Percentiles rank a stretch among this genome's conserved stretches.
Evolutionary conservation across 495 filamentous ascomycete genomes (phyloP).

Genomic region (Talaromyces nanjingensis): DNA sequence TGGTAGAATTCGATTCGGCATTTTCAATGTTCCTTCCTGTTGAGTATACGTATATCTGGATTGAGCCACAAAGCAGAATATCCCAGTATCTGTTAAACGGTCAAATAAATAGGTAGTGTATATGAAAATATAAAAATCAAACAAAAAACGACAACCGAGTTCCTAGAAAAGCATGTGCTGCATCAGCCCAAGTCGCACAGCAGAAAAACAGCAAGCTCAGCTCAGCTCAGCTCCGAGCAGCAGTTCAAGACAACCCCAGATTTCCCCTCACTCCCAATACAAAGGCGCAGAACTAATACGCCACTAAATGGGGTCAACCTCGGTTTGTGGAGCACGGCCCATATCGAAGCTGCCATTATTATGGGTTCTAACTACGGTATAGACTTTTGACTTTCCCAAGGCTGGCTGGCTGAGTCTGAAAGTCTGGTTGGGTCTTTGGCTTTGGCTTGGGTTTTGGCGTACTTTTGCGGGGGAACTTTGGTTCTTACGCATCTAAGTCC

Average conservation of each 20-base stretch:
- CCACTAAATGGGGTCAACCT: background rate
- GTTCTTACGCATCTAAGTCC: background rate
- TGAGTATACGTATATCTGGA: background rate
- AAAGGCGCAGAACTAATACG: background rate
- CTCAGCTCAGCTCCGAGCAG: background rate
- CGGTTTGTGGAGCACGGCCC: background rate
- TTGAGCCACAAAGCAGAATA: no score
- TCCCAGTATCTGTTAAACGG: no score
- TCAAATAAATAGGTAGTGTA: no score
- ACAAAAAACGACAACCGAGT: background rate
- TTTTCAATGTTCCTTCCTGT: background rate
- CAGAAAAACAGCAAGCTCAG: background rate
- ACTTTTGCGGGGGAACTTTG: background rate
- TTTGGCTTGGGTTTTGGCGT: background rate
- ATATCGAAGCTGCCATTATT: background rate
- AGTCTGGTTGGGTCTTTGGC: no score
- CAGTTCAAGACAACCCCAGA: background rate
- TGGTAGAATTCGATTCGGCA: slow-evolving; percentile 6
- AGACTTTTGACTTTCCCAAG: background rate
- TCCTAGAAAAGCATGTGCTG: background rate
- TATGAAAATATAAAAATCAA: no score
- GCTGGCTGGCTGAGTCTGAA: background rate
- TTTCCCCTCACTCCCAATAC: background rate
- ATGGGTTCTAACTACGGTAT: no score
- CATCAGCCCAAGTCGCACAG: background rate